A percentile compares a stretch with the other conserved stretches of the same genome.
phyloP scores from a whole-genome alignment of 2,329 filamentous ascomycete species.

The Colletotrichum sp. region DNA sequence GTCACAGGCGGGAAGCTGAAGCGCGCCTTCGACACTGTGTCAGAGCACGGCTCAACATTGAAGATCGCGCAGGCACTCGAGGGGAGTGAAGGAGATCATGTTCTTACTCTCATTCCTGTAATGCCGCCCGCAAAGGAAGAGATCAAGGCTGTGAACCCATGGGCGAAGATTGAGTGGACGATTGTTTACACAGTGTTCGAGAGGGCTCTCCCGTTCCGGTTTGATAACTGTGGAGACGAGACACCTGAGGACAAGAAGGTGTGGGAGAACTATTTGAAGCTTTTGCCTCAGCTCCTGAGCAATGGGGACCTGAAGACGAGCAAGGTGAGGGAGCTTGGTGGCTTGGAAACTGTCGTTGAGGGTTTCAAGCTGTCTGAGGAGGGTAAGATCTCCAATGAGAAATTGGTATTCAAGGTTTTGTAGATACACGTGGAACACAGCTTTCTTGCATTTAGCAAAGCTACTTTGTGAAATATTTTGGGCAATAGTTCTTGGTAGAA shows the following conservation, averaged over 20 bases:
- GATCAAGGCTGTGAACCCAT: background rate
- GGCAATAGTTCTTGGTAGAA: rapidly evolving
- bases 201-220: background rate
- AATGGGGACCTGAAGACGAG: background rate
- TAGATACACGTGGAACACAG: background rate
- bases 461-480: rapidly evolving
- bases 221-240: background rate
- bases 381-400: background rate
- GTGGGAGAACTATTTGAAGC: background rate
- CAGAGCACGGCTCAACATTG: conserved; percentile 29
- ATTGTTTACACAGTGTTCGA: background rate
- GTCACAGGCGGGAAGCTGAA: conserved; percentile 20
- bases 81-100: conserved; percentile 28
- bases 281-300: background rate
- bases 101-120: conserved; percentile 25
- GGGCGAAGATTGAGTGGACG: background rate
- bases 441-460: background rate
- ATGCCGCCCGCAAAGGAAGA: background rate
- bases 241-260: background rate
- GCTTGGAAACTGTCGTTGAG: background rate
- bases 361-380: background rate
- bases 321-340: background rate
- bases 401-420: background rate
- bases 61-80: conserved; percentile 29
- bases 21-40: conserved; percentile 33